Percentiles rank a stretch among this genome's conserved stretches.
phyloP scores from a whole-genome alignment of 2,329 filamentous ascomycete species.

The Fulvia fulva region DNA sequence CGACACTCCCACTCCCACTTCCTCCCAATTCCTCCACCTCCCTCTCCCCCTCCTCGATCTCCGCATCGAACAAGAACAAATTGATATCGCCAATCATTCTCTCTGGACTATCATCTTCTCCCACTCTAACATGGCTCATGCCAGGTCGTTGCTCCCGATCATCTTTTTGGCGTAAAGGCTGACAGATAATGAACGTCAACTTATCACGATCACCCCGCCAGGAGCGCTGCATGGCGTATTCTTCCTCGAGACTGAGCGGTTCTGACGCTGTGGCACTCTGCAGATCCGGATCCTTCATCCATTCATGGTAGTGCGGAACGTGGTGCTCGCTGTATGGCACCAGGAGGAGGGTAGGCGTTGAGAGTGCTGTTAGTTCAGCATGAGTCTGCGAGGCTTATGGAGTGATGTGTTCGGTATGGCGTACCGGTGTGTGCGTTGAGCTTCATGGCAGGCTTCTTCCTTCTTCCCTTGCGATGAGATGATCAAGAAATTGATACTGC shows the following conservation, averaged over 20 bases:
- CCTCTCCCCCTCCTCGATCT: slow-evolving; percentile 40
- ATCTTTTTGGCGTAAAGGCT: slow-evolving; percentile 28
- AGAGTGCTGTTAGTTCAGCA: slow-evolving; percentile 19
- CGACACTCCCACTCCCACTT: slow-evolving; percentile 34
- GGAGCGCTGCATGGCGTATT: slow-evolving; percentile 84
- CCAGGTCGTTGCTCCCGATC: neutral
- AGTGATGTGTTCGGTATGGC: neutral
- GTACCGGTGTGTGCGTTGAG: slow-evolving; percentile 41
- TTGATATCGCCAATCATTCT: slow-evolving; percentile 50
- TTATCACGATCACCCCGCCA: slow-evolving; percentile 84
- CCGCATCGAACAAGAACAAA: slow-evolving; percentile 65
- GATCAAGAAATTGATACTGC: neutral
- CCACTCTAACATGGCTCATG: slow-evolving; percentile 31
- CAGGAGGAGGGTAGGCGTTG: slow-evolving; percentile 63
- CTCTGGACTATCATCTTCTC: slow-evolving; percentile 51
- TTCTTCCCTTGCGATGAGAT: neutral
- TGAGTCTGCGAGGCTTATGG: too few relatives aligned
- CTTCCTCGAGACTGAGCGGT: slow-evolving; percentile 71
- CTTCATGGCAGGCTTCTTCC: slow-evolving; percentile 31
- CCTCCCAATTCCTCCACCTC: slow-evolving; percentile 39
- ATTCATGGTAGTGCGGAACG: slow-evolving; percentile 77
- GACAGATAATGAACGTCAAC: slow-evolving; percentile 83
- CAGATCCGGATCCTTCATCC: slow-evolving; percentile 86
- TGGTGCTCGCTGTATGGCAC: slow-evolving; percentile 82
- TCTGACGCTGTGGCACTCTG: slow-evolving; percentile 85